phyloP scores from a whole-genome alignment of 495 filamentous ascomycete species.

The Neurospora africana region DNA sequence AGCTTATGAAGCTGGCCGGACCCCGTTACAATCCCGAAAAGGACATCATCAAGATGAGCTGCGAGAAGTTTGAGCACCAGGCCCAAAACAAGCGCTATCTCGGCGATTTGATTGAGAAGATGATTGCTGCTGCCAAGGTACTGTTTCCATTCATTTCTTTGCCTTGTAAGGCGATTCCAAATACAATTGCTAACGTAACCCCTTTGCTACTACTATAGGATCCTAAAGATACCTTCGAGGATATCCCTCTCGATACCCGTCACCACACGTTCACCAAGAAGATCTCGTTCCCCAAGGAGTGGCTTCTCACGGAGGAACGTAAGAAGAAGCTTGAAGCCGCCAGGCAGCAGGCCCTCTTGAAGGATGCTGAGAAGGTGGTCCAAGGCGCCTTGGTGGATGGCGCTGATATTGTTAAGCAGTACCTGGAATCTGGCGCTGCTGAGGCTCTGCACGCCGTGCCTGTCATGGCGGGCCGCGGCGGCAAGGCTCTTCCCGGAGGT shows the following conservation, averaged over 20 bases:
- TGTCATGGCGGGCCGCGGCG: neutral
- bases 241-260: constrained; percentile 82
- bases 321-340: constrained; percentile 50
- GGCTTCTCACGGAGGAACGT: constrained; percentile 66
- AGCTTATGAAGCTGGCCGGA: constrained; percentile 80
- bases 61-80: constrained; percentile 74
- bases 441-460: constrained; percentile 1
- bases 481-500: neutral
- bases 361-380: constrained; percentile 35
- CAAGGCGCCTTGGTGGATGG: constrained; percentile 48
- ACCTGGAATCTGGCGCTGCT: constrained; percentile 13
- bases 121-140: constrained; percentile 69
- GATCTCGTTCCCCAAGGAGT: constrained; percentile 65
- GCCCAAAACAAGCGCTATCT: constrained; percentile 96
- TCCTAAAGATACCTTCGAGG: constrained; percentile 66
- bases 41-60: constrained; percentile 78
- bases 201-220: constrained; percentile 33
- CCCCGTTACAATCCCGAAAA: constrained; percentile 83
- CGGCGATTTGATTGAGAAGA: constrained; percentile 58
- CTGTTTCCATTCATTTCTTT: neutral
- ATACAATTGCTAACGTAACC: neutral
- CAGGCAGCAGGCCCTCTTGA: constrained; percentile 37
- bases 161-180: neutral
- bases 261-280: constrained; percentile 68
- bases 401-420: constrained; percentile 35